Base-by-base conservation (phyloP, 495 filamentous ascomycete species). In the Podospora fimiseda region DNA sequence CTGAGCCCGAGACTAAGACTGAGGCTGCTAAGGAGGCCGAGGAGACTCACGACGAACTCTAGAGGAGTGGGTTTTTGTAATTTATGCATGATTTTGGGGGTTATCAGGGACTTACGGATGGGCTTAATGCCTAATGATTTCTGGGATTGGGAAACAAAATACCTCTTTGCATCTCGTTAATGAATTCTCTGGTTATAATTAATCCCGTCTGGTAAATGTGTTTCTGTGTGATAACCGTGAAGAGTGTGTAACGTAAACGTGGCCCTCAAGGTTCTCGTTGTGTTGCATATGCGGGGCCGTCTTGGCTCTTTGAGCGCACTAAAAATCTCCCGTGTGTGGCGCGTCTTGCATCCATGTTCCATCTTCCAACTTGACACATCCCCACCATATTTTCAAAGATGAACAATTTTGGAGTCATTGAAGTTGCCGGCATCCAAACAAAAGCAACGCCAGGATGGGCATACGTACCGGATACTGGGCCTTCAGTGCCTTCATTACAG, bases 381-480 rank as follows among this genome's bases (percentile, higher is more conserved):
- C 45, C 51, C 51, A 49, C 55, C 55, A 36, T 4, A 18, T 6
- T n/a, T 23, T 18, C 16, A 38, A 58, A 33, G 48, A 77, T 78
- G 74, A 76, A 77, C 56, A 74, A 76, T 56, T 81, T 81, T 52
- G 78, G 78, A 48, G 77, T 96, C 60, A 83, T 92, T 66, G 81
- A 92, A 44, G 72, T 96, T 42, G 84, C 88, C 14, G 84, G 74
- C 64, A 77, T 84, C 2, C 80, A 80, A 39, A 80, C 81, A 16
- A 77, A 78, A 51, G 71, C 74, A 45, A 86, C 86, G 1, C 90
- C 90, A 0, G 90, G 90, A 54, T 96, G 87, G 83, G 86, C 88
- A 38, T 93, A 93, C 66, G 89, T 95, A 16, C 81, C 88, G 27
- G 87, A 94, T 59, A 80, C 79, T n/a, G 78, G 77, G 53, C 77